Percentiles rank a stretch among this genome's conserved stretches.
phyloP scores from a whole-genome alignment of 352 stramenopile genomes.

The Aphanomyces astaci region DNA sequence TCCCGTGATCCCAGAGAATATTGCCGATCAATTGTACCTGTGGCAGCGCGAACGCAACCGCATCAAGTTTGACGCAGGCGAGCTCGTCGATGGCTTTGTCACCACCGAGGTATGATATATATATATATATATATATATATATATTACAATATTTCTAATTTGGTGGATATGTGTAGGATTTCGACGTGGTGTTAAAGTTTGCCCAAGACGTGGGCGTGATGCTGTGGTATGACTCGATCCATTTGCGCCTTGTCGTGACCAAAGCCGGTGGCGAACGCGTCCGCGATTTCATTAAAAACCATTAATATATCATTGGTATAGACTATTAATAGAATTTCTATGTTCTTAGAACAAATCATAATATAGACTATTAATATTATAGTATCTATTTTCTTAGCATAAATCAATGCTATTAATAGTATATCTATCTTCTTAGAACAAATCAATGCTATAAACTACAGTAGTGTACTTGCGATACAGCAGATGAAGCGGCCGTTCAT shows the following conservation, averaged over 20 bases:
- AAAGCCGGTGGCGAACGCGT: slow-evolving; percentile 54
- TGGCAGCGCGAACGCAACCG: slow-evolving; percentile 88
- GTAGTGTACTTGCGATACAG: too few relatives aligned
- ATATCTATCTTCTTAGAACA: too few relatives aligned
- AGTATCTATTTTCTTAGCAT: too few relatives aligned
- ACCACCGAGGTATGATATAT: slow-evolving; percentile 37
- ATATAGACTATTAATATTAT: too few relatives aligned
- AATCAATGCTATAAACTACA: too few relatives aligned
- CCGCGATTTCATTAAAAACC: slow-evolving; percentile 36
- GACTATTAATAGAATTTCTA: too few relatives aligned
- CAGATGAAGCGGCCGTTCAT: too few relatives aligned
- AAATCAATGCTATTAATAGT: too few relatives aligned
- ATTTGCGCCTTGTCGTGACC: slow-evolving; percentile 69
- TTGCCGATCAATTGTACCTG: slow-evolving; percentile 87
- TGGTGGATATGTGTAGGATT: slow-evolving; percentile 34
- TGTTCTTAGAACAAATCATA: too few relatives aligned
- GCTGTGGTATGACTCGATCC: slow-evolving; percentile 72
- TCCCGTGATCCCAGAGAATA: slow-evolving; percentile 80
- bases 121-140: neutral
- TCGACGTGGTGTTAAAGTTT: slow-evolving; percentile 65
- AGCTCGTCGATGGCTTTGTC: slow-evolving; percentile 83
- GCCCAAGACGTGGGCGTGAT: slow-evolving; percentile 61
- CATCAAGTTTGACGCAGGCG: slow-evolving; percentile 68
- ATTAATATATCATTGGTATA: too few relatives aligned
- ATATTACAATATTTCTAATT: neutral